phyloP scores from a whole-genome alignment of 495 filamentous ascomycete genomes.

The Podospora fimiseda region DNA sequence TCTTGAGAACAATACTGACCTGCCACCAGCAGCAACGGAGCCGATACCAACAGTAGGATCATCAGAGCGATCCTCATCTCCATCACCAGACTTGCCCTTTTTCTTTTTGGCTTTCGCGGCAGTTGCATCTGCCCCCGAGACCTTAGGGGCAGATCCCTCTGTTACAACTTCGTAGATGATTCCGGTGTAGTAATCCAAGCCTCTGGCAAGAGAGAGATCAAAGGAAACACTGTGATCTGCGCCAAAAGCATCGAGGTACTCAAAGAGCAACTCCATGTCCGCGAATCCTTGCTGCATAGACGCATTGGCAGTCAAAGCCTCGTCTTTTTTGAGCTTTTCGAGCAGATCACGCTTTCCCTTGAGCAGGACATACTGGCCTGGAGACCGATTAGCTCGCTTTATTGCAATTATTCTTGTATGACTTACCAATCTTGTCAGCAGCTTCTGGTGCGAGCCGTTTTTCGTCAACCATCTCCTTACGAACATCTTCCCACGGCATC shows the following conservation, averaged over 20 bases:
- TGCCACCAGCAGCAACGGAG: slow-evolving; percentile 88
- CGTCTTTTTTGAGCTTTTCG: slow-evolving; percentile 55
- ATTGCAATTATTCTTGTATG: slow-evolving; percentile 40
- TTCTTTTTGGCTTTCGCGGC: slow-evolving; percentile 47
- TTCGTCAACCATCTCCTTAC: slow-evolving; percentile 78
- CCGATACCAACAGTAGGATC: slow-evolving; percentile 74
- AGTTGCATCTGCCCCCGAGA: slow-evolving; percentile 27
- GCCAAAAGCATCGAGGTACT: slow-evolving; percentile 71
- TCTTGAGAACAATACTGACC: background rate
- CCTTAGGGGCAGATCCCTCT: slow-evolving; percentile 62
- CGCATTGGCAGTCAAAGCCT: slow-evolving; percentile 57
- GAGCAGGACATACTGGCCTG: slow-evolving; percentile 16
- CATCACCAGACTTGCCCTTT: slow-evolving; percentile 46
- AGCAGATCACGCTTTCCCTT: slow-evolving; percentile 54
- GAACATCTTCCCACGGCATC: slow-evolving; percentile 81
- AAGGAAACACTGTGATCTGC: slow-evolving; percentile 68
- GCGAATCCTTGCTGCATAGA: slow-evolving; percentile 69
- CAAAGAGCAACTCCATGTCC: slow-evolving; percentile 76
- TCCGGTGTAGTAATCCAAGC: slow-evolving; percentile 52
- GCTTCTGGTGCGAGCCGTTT: slow-evolving; percentile 70
- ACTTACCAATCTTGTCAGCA: slow-evolving; percentile 81
- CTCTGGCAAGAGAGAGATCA: slow-evolving; percentile 76
- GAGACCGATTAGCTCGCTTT: background rate
- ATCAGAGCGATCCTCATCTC: slow-evolving; percentile 75
- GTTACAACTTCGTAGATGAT: slow-evolving; percentile 79